Conservation (phyloP, 2,329 filamentous ascomycete genomes). For the Hypomyces perniciosus region DNA sequence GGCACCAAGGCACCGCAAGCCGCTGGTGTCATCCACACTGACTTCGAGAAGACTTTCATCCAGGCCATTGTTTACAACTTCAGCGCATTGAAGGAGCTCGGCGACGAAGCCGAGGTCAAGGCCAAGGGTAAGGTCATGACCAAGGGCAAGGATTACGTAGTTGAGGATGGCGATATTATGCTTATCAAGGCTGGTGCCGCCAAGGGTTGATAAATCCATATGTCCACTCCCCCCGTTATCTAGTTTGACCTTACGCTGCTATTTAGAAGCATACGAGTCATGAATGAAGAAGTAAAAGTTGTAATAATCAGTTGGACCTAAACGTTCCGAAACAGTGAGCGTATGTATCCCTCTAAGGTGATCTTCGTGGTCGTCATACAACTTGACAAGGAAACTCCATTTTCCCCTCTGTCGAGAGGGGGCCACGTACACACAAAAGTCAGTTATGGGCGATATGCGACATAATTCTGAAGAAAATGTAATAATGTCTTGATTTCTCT, state of each 20-base stretch:
- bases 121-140: slow-evolving; percentile 95
- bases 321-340: neutral
- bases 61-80: slow-evolving; percentile 95
- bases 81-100: slow-evolving; percentile 70
- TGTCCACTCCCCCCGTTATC: neutral
- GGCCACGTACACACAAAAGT: too few species aligned
- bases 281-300: slow-evolving; percentile 13
- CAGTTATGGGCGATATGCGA: too few species aligned
- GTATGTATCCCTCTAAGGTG: too few species aligned
- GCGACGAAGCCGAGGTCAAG: slow-evolving; percentile 83
- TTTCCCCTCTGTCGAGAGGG: too few species aligned
- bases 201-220: slow-evolving; percentile 48
- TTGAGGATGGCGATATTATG: slow-evolving; percentile 75
- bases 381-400: too few species aligned
- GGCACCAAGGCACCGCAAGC: slow-evolving; percentile 97
- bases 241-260: neutral
- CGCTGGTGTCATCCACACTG: slow-evolving; percentile 94
- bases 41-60: slow-evolving; percentile 99
- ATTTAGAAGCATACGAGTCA: slow-evolving; percentile 1
- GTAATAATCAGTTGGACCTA: neutral
- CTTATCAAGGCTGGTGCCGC: slow-evolving; percentile 87
- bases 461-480: too few species aligned
- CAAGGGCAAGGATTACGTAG: slow-evolving; percentile 95
- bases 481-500: too few species aligned
- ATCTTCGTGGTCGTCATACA: too few species aligned